phyloP scores from a whole-genome alignment of 2,329 filamentous ascomycete species.

The Alternaria metachromatica region DNA sequence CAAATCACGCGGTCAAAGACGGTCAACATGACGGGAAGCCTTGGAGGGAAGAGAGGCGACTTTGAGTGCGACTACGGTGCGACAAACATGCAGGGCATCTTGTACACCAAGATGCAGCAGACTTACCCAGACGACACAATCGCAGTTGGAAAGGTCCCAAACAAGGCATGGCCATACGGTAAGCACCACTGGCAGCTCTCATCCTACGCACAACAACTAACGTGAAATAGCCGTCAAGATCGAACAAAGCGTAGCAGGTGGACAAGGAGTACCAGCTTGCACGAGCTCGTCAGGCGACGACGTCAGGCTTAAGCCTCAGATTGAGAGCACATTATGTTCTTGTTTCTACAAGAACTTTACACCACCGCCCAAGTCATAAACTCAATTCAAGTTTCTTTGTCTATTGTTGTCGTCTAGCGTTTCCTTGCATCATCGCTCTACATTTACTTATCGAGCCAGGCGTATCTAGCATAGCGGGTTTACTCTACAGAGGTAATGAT shows the following conservation, averaged over 20 bases:
- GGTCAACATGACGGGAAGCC: constrained; percentile 56
- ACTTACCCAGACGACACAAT: constrained; percentile 46
- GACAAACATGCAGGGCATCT: constrained; percentile 62
- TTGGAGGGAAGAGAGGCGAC: constrained; percentile 55
- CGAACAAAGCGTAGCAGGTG: constrained; percentile 58
- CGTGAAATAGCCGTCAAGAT: constrained; percentile 58
- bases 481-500: constrained; percentile 3
- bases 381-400: neutral
- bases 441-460: constrained; percentile 6
- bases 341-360: constrained; percentile 57
- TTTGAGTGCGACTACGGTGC: constrained; percentile 65
- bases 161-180: constrained; percentile 47
- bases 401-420: constrained; percentile 5
- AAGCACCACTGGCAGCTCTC: constrained; percentile 2
- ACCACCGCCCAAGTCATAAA: constrained; percentile 19
- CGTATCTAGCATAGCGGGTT: constrained; percentile 8
- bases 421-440: constrained; percentile 7
- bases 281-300: constrained; percentile 49
- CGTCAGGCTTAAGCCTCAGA: constrained; percentile 46
- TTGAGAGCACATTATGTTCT: constrained; percentile 48
- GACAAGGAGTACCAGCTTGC: constrained; percentile 62
- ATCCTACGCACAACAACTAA: constrained; percentile 7
- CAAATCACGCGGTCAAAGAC: constrained; percentile 60
- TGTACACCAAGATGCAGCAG: constrained; percentile 65
- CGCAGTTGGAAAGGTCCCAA: constrained; percentile 35